These are phyloP conservation scores for Acrodontium crateriforme DNA, from an alignment of 2,329 filamentous ascomycete species.

Conservation along the genomic window DNA sequence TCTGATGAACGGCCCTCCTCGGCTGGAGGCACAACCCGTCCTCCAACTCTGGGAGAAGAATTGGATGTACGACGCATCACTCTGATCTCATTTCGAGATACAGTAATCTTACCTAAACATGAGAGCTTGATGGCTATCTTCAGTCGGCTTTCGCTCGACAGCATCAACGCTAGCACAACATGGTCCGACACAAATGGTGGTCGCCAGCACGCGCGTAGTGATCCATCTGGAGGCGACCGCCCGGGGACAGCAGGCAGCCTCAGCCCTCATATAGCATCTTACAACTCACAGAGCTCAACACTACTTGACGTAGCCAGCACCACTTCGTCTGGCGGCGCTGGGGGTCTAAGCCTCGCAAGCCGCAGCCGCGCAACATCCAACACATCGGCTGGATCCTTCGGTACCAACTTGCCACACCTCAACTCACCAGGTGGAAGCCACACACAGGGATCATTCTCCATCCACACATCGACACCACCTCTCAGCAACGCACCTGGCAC, in stretches of 20 bases:
- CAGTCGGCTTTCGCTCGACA: slow-evolving; percentile 76
- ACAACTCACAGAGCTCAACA: slow-evolving; percentile 66
- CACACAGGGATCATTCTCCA: slow-evolving; percentile 12
- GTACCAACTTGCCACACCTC: slow-evolving; percentile 24
- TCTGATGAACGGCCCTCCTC: slow-evolving; percentile 30
- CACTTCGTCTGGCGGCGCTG: slow-evolving; percentile 30
- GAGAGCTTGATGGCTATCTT: slow-evolving; percentile 82
- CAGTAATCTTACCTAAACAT: slow-evolving; percentile 75
- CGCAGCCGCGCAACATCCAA: slow-evolving; percentile 78
- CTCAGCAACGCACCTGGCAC: neutral
- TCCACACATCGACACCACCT: slow-evolving; percentile 7
- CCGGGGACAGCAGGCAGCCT: slow-evolving; percentile 58
- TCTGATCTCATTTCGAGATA: slow-evolving; percentile 75
- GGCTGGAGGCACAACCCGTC: slow-evolving; percentile 24
- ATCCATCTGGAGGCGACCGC: slow-evolving; percentile 20
- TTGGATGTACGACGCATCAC: slow-evolving; percentile 84
- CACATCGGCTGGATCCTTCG: slow-evolving; percentile 44
- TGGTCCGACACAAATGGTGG: slow-evolving; percentile 12
- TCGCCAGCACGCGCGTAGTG: slow-evolving; percentile 17
- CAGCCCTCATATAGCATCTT: slow-evolving; percentile 62
- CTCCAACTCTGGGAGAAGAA: slow-evolving; percentile 39
- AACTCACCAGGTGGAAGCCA: slow-evolving; percentile 11
- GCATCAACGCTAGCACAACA: slow-evolving; percentile 36
- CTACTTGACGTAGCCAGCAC: slow-evolving; percentile 54
- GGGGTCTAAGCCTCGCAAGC: slow-evolving; percentile 29